Evolutionary conservation across 1,139 yeast species (phyloP).

Genomic region (Pichia sp.): DNA sequence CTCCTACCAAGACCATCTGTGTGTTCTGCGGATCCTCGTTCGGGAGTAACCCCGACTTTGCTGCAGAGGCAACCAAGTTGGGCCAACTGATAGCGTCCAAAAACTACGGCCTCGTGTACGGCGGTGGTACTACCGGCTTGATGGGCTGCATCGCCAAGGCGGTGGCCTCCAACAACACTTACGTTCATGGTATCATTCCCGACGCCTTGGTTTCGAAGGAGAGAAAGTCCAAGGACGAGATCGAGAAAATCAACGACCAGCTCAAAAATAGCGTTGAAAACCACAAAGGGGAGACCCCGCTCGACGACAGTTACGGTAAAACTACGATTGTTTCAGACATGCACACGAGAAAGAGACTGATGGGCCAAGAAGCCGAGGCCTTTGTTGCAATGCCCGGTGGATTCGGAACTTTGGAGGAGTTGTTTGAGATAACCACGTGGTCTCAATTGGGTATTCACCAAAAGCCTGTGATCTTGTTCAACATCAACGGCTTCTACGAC

Average conservation of each 20-base stretch:
- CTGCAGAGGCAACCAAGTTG: conserved; percentile 52
- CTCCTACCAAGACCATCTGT: conserved; percentile 52
- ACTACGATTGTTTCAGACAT: conserved; percentile 81
- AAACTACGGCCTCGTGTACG: conserved; percentile 78
- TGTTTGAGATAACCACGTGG: conserved; percentile 90
- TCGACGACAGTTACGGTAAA: conserved; percentile 61
- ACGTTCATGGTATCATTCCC: conserved; percentile 85
- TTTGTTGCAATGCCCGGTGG: conserved; percentile 93
- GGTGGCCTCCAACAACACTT: conserved; percentile 61
- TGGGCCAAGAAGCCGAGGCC: conserved; percentile 86
- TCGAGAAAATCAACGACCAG: conserved; percentile 43
- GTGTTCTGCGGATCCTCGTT: conserved; percentile 85
- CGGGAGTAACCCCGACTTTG: conserved; percentile 53
- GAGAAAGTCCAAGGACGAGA: conserved; percentile 46
- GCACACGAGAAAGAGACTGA: conserved; percentile 84
- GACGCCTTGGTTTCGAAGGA: conserved; percentile 75
- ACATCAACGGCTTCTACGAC: conserved; percentile 78
- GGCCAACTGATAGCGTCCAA: conserved; percentile 56
- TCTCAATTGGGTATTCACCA: conserved; percentile 81
- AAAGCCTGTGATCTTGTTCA: conserved; percentile 74
- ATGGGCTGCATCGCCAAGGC: conserved; percentile 86
- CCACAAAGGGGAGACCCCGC: conserved; percentile 61
- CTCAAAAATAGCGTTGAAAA: conserved; percentile 44
- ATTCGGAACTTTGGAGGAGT: conserved; percentile 84
- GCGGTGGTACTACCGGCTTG: conserved; percentile 85